These are phyloP conservation scores for Bipolaris zeicola DNA, from an alignment of 2,329 filamentous ascomycete genomes.

Conservation along the genomic window DNA sequence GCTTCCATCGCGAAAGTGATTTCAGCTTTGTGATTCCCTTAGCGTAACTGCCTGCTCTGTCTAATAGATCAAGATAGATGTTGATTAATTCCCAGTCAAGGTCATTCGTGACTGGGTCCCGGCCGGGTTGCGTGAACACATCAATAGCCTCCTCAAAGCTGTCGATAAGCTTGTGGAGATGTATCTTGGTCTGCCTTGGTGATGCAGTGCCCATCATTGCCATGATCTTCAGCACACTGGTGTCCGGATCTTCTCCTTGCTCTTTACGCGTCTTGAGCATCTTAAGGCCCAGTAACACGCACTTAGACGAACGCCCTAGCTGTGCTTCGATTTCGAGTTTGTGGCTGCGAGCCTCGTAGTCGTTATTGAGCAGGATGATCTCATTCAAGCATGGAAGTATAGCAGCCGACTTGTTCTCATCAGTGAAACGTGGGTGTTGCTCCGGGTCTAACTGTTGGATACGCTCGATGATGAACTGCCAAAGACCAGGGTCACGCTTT, in stretches of 20 bases:
- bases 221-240: slow-evolving; percentile 60
- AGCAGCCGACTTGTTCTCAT: slow-evolving; percentile 34
- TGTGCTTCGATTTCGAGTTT: slow-evolving; percentile 63
- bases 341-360: slow-evolving; percentile 60
- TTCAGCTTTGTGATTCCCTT: slow-evolving; percentile 74
- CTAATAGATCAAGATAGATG: slow-evolving; percentile 82
- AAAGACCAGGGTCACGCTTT: slow-evolving; percentile 61
- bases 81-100: slow-evolving; percentile 82
- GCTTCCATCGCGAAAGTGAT: slow-evolving; percentile 76
- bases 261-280: slow-evolving; percentile 61
- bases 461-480: slow-evolving; percentile 62
- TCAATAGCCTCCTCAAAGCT: slow-evolving; percentile 60
- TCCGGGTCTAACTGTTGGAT: slow-evolving; percentile 54
- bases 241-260: slow-evolving; percentile 47
- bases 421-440: slow-evolving; percentile 36
- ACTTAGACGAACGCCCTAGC: slow-evolving; percentile 42
- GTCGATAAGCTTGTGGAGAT: slow-evolving; percentile 54
- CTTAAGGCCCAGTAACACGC: slow-evolving; percentile 53
- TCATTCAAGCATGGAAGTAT: slow-evolving; percentile 47
- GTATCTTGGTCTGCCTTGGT: slow-evolving; percentile 53
- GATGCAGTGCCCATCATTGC: slow-evolving; percentile 62
- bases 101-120: slow-evolving; percentile 52
- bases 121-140: slow-evolving; percentile 51
- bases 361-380: slow-evolving; percentile 60
- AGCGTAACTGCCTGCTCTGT: slow-evolving; percentile 65